Evolutionary conservation across 306 rosid species (phyloP).

Genomic region (Rosa lucieae): DNA sequence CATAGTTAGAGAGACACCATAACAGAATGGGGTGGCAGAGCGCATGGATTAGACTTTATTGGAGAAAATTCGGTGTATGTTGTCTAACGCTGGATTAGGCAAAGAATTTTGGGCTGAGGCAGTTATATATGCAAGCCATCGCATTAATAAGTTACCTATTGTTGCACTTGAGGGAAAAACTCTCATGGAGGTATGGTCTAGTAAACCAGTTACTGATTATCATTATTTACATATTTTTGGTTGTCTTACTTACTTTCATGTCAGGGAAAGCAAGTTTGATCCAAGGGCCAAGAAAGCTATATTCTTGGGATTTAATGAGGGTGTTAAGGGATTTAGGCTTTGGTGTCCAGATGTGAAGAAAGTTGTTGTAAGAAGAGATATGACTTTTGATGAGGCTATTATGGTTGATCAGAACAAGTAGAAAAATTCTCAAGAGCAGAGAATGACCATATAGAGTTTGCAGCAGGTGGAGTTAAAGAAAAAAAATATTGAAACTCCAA

Average conservation of each 20-base stretch:
- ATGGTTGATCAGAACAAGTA: not conserved
- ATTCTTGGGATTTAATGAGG: not conserved
- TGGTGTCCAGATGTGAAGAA: not conserved
- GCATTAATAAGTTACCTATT: no score
- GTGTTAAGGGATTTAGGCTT: not conserved
- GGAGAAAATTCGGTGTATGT: not conserved
- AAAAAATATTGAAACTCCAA: no score
- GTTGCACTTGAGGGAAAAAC: no score
- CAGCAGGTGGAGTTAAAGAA: no score
- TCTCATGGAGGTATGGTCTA: no score
- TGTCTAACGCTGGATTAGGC: not conserved
- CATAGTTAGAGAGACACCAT: not conserved
- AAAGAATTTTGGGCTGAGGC: not conserved
- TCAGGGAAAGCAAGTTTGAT: not conserved
- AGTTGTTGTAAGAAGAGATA: not conserved
- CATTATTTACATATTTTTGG: not conserved
- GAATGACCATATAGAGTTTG: no score
- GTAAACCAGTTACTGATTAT: no score
- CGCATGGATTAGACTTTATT: not conserved
- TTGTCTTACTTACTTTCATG: not conserved
- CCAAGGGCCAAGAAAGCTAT: not conserved
- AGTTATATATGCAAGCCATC: not conserved
- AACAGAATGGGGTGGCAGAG: not conserved
- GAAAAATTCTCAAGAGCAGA: no score
- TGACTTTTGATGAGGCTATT: not conserved